Base-by-base conservation (phyloP, 768 basidiomycete genomes). In the Myochromella boudieri region DNA sequence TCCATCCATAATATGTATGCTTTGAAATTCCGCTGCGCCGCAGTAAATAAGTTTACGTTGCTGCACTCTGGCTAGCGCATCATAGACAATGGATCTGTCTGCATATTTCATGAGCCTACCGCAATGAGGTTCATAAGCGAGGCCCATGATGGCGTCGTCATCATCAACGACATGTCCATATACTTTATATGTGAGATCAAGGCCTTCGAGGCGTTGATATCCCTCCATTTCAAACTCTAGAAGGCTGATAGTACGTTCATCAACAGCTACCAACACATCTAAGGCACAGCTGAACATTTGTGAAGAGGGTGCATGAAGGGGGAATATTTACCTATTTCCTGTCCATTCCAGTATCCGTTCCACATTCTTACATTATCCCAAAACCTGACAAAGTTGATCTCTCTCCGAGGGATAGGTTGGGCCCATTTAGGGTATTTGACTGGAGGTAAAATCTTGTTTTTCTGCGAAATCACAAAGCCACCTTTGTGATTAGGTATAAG, bases 271-370 rank as follows among this genome's bases (percentile, higher is more conserved):
- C 27, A 61, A 52, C 5, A 68, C 54, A 51, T 73, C 70, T 68
- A 27, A 49, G 6, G 17, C 14, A 38, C 42, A 26, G 22, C 32
- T n/a, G n/a, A 9, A 24, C 28, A 27, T 22, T 24, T 31, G 9
- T 17, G 10, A 27, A 20, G 4, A 45, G 34, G 17, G 26, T 42
- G 18, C 20, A 4, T 6, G 22, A 44, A 41, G 24, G 12, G 46
- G 27, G 38, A 6, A 14, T 25, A 6, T 14, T 48, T 52, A 68
- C 68, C 66, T 42, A 68, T 69, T 60, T 66, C 62, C 46, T 58
- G 63, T 8, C 66, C 69, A 22, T 66, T 64, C 69, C 71, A 75
- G 24, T 66, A 56, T 1, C 69, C 73, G 17, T 63, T 53, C 37
- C 68, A 57, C 15, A 65, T 60, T 26, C 60, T 53, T 49, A 56